Evolutionary conservation across 148 eudicot species (phyloP).

Genomic region (Chenopodium formosanum): DNA sequence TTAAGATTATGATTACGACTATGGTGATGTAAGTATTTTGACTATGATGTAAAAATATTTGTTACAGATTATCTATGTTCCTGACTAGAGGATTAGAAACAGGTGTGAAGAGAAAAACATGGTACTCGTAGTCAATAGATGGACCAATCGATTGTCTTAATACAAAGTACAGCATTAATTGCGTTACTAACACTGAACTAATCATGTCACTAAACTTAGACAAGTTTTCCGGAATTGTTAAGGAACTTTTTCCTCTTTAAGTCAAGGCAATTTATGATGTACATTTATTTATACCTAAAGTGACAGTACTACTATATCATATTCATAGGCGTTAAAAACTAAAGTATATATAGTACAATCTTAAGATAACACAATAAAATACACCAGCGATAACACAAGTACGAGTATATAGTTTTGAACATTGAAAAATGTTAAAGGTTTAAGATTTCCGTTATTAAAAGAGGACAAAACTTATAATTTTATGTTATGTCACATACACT

Average conservation of each 20-base stretch:
- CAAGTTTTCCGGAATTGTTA: not conserved
- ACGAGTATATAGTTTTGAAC: too few species aligned
- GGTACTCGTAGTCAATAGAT: not conserved
- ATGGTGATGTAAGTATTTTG: too few species aligned
- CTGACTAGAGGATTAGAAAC: not conserved
- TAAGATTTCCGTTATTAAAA: too few species aligned
- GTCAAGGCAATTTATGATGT: not conserved
- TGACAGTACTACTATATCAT: not conserved
- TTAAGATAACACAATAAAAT: not conserved
- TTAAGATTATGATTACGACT: too few species aligned
- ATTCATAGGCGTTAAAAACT: not conserved
- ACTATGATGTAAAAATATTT: not conserved
- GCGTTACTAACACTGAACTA: not conserved
- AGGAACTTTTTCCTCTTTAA: too few species aligned
- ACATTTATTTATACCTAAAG: too few species aligned
- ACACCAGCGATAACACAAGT: too few species aligned
- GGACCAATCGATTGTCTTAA: not conserved
- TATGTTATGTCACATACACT: too few species aligned
- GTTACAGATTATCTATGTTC: not conserved
- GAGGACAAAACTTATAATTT: too few species aligned
- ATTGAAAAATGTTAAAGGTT: too few species aligned
- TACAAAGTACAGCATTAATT: not conserved
- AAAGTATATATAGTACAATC: not conserved
- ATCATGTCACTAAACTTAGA: not conserved
- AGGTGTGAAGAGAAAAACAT: not conserved